phyloP scores from a whole-genome alignment of 2,329 filamentous ascomycete genomes.

The Cladosporium austrohemisphaericum region DNA sequence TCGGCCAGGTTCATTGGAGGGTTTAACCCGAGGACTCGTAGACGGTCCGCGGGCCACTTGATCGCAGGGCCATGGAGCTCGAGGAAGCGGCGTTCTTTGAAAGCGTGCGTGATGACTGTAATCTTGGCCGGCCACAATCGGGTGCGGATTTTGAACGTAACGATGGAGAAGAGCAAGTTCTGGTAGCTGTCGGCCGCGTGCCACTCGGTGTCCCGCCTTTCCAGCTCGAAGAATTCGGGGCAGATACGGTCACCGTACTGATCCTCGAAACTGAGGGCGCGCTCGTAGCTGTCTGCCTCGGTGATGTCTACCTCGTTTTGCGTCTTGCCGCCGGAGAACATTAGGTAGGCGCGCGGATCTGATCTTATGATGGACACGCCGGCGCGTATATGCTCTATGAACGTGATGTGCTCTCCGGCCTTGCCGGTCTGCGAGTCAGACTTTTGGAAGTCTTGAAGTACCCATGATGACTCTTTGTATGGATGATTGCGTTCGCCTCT shows the following conservation, averaged over 20 bases:
- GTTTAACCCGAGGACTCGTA: slow-evolving; percentile 45
- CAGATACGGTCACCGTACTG: too few species aligned
- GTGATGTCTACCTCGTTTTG: slow-evolving; percentile 18
- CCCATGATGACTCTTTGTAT: slow-evolving; percentile 46
- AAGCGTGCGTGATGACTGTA: slow-evolving; percentile 46
- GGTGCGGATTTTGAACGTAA: slow-evolving; percentile 45
- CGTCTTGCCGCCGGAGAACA: slow-evolving; percentile 66
- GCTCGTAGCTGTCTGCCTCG: slow-evolving; percentile 22
- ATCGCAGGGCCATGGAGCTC: slow-evolving; percentile 40
- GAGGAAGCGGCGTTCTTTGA: slow-evolving; percentile 45
- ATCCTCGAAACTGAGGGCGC: too few species aligned
- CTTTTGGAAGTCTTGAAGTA: slow-evolving; percentile 71
- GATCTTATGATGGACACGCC: slow-evolving; percentile 55
- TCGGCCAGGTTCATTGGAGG: slow-evolving; percentile 40
- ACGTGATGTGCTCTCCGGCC: slow-evolving; percentile 71
- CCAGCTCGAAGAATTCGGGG: too few species aligned
- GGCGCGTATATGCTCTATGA: slow-evolving; percentile 68
- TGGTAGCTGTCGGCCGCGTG: slow-evolving; percentile 77
- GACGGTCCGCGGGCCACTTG: slow-evolving; percentile 38
- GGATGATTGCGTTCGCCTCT: slow-evolving; percentile 37
- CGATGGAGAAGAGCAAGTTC: slow-evolving; percentile 75
- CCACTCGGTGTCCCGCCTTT: background rate
- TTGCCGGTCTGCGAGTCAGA: slow-evolving; percentile 37
- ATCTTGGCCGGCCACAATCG: slow-evolving; percentile 41
- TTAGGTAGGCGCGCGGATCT: slow-evolving; percentile 49